phyloP scores from a whole-genome alignment of 768 basidiomycete genomes.

The Mycena floridula region DNA sequence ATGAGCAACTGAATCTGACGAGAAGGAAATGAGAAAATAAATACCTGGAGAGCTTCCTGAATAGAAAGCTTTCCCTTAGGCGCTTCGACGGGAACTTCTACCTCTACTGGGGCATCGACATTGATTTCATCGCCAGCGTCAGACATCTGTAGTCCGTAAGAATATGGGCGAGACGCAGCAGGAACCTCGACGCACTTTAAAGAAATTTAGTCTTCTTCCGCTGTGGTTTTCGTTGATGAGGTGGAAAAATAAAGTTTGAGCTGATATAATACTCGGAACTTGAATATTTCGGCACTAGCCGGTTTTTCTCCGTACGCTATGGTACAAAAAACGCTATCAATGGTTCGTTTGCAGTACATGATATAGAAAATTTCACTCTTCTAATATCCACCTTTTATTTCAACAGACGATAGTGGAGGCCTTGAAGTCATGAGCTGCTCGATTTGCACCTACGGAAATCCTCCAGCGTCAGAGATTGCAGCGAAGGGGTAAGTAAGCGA shows the following conservation, averaged over 20 bases:
- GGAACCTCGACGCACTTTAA: neutral
- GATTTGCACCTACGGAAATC: too few species aligned
- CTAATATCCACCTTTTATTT: too few species aligned
- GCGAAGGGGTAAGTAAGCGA: too few species aligned
- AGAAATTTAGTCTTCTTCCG: neutral
- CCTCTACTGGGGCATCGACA: constrained; percentile 65
- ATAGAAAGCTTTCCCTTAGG: constrained; percentile 95
- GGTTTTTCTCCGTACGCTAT: too few species aligned
- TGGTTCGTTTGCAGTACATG: too few species aligned
- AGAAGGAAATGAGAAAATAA: neutral
- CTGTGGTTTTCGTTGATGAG: neutral
- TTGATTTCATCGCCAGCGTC: constrained; percentile 96
- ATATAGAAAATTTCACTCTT: too few species aligned
- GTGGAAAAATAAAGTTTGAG: neutral
- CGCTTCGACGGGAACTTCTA: constrained; percentile 81
- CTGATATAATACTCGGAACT: neutral
- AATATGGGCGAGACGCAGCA: neutral
- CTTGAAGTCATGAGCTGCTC: too few species aligned
- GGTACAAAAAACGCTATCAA: too few species aligned
- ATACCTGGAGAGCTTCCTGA: constrained; percentile 88
- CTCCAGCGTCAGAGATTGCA: too few species aligned
- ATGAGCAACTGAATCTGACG: constrained; percentile 5
- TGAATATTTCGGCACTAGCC: too few species aligned
- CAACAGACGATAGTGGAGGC: too few species aligned
- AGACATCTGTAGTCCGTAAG: constrained; percentile 63